Evolutionary conservation across 2,329 filamentous ascomycete species (phyloP), one percentile per base, ranked within the genome.

Genomic region (Colletotrichum eremochloae): DNA sequence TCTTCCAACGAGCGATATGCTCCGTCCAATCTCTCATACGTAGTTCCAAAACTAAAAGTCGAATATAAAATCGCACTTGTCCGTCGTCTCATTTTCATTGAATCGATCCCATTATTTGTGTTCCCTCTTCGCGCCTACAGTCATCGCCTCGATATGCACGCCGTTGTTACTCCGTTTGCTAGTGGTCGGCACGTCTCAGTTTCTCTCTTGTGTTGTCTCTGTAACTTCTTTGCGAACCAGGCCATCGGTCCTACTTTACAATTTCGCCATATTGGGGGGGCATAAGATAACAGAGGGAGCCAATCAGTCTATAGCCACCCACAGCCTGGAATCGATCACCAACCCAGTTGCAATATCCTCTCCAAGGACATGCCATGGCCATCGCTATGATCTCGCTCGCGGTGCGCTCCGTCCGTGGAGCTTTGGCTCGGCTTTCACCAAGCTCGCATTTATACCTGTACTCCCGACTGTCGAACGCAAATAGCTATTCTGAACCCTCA

Each of bases 361-460:
- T 31, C 33, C 31, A 57, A 36, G 38, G 71, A 40, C 33, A 71
- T 73, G 67, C 55, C 46, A 40, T 38, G 12, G 20, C 15, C 31
- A 15, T 62, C 60, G 33, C 31, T 6, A 74, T 74, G 73, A 74
- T 74, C 58, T 58, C 73, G 20, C 44, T 74, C 5, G 71, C 65
- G 31, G 48, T 74, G 63, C 73, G 73, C 61, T 74, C 73, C 48
- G 38, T 74, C 6, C 67, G 73, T 3, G 71, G 73, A 20, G 71
- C 71, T 62, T 46, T 74, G 42, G 68, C 61, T 42, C 71, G 72
- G 8, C 52, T 74, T 31, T 74, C 73, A 20, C 63, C 73, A 5
- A 56, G 29, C 12, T 52, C 50, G 5, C 5, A 52, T 4, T 52
- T 58, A 18, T 36, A 71, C 40, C 31, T 36, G 8, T 74, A 74